Percentiles rank a stretch among this genome's conserved stretches.
These are phyloP conservation scores for Scytalidium lignicola DNA, from an alignment of 2,329 filamentous ascomycete species.

Conservation along the genomic window DNA sequence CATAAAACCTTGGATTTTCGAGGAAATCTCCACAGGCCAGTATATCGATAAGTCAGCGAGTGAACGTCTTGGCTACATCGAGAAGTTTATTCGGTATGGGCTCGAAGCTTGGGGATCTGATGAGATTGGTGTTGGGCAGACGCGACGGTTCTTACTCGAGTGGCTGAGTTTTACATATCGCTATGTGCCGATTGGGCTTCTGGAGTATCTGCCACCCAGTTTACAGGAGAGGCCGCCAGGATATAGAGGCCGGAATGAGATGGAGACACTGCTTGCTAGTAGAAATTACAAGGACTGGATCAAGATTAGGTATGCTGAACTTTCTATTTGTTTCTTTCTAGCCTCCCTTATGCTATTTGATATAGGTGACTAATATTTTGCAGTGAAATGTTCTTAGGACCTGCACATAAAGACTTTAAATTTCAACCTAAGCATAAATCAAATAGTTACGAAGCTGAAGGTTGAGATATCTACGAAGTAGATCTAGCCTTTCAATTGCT, in stretches of 20 bases:
- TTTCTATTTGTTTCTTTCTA: not conserved
- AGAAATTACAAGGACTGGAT: constrained; percentile 97
- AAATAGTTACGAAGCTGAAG: constrained; percentile 78
- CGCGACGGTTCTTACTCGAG: constrained; percentile 86
- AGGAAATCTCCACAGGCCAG: constrained; percentile 87
- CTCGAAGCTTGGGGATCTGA: constrained; percentile 95
- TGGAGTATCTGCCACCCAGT: constrained; percentile 82
- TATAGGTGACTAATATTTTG: constrained; percentile 5
- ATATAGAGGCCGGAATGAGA: constrained; percentile 77
- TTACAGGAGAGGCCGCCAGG: constrained; percentile 86
- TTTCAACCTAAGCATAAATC: constrained; percentile 98
- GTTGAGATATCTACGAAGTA: constrained; percentile 34
- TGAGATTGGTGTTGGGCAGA: constrained; percentile 87
- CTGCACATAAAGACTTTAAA: constrained; percentile 81
- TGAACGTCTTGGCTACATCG: constrained; percentile 79
- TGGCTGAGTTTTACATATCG: constrained; percentile 92
- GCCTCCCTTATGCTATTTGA: not conserved
- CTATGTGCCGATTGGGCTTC: constrained; percentile 83
- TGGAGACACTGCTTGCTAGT: constrained; percentile 90
- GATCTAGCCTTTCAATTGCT: too few relatives aligned
- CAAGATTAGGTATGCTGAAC: constrained; percentile 76
- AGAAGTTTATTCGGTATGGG: constrained; percentile 86
- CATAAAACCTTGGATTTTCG: constrained; percentile 97
- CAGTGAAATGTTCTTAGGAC: constrained; percentile 96
- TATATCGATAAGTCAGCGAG: constrained; percentile 92